Base-by-base conservation (phyloP, 345 rosid genomes). In the Linum tenue region DNA sequence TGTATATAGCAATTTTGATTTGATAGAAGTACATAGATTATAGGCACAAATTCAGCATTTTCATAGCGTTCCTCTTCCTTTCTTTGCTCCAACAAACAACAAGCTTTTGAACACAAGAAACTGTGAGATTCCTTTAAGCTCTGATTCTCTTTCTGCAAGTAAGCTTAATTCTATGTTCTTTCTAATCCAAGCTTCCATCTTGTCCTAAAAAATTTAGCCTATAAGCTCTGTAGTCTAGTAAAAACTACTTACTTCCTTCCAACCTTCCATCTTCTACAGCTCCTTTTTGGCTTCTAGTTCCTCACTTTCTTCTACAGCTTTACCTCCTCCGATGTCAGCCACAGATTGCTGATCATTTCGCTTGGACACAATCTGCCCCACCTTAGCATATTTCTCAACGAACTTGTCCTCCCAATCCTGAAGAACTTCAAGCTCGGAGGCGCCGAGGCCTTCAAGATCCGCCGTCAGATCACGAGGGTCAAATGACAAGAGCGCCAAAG, bases 391-490 rank as follows among this genome's bases (percentile, higher is more conserved):
- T 64, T 85, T 85, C 38, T 85, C 86, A 59, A 71, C 70, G 83
- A 85, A 85, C 72, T 85, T 83, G 17, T 68, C 72, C 55, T 80
- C 90, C 90, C 87, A 85, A 55, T 83, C 87, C 63, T 76, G 86
- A 41, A 85, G 67, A 40, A 81, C 78, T 70, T 71, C 81, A 42
- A 80, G 82, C 76, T 85, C 85, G 0, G 80, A 70, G 6, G 70
- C 80, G 56, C 68, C 62, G 42, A 85, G 76, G 14, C 87, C 91
- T 64, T 81, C 77, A 5, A 72, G 69, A 68, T 85, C 77, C 39
- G 82, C 91, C 0, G 76, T 83, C 6, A 83, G 73, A 39, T 83
- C 86, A 63, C 70, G 67, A 0, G 83, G 77, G 57, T 85, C 82
- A 44, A 85, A 85, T 2, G 87, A 85, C 72, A 85, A 22, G 31